Conservation (phyloP, 352 stramenopile genomes). For the Phytophthora rubi region DNA sequence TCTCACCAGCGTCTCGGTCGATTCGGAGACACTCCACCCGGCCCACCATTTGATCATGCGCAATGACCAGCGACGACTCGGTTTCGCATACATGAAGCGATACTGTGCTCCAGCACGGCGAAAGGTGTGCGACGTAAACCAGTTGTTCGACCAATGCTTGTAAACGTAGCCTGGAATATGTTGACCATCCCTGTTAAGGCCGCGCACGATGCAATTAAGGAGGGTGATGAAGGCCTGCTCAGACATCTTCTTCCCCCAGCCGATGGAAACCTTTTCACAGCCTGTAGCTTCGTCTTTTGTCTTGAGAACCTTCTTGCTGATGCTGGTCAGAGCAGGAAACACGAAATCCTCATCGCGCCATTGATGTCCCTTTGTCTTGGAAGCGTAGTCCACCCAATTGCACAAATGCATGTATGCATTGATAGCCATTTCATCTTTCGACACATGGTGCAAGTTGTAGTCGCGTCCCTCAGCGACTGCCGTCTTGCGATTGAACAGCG, state of each 20-base stretch:
- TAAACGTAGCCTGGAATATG: constrained; percentile 2
- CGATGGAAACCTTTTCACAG: constrained; percentile 3
- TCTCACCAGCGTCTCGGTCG: constrained; percentile 18
- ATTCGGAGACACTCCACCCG: constrained; percentile 22
- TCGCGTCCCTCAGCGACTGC: too few relatives aligned
- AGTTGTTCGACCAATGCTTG: constrained; percentile 17
- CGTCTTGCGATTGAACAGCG: too few relatives aligned
- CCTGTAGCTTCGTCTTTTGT: neutral
- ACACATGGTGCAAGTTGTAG: too few relatives aligned
- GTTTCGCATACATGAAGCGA: constrained; percentile 16
- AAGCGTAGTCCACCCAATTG: neutral
- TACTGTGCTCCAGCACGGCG: constrained; percentile 9
- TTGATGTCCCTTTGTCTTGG: neutral
- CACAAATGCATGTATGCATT: neutral
- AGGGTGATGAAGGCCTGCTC: constrained; percentile 16
- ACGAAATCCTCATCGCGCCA: constrained; percentile 16
- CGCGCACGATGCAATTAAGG: constrained; percentile 6
- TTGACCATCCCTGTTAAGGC: neutral
- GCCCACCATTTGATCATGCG: constrained; percentile 24
- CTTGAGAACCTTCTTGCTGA: constrained; percentile 14
- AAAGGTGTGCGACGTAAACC: constrained; percentile 19
- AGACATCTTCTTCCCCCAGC: constrained; percentile 16
- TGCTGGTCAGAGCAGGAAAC: constrained; percentile 4
- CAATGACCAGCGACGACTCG: constrained; percentile 12
- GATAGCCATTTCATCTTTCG: too few relatives aligned